Percentiles rank a stretch among this genome's conserved stretches.
phyloP scores from a whole-genome alignment of 192 early-diverging fungal genomes.

The Coemansia erecta region DNA sequence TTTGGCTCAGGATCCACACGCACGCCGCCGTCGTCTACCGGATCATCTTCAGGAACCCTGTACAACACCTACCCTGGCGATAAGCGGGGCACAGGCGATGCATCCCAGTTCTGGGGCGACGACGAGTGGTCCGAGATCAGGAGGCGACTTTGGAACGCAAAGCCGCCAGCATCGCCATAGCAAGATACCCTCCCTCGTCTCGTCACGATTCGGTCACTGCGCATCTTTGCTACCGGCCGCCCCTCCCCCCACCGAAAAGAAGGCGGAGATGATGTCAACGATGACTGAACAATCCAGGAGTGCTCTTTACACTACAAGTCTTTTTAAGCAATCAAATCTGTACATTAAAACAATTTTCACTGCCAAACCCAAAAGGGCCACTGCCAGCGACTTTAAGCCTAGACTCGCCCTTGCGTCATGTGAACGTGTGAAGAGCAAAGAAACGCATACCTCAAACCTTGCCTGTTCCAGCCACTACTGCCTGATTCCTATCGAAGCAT shows the following conservation, averaged over 20 bases:
- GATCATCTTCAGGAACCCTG: slow-evolving; percentile 3
- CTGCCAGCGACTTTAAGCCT: not conserved
- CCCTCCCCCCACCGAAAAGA: too few relatives aligned
- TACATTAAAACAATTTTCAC: not conserved
- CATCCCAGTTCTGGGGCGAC: slow-evolving; percentile 16
- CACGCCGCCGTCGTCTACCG: slow-evolving; percentile 10
- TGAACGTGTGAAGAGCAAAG: not conserved
- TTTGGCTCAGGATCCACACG: not conserved
- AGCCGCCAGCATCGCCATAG: slow-evolving; percentile 7
- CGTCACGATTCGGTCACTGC: not conserved
- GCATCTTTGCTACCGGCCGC: too few relatives aligned
- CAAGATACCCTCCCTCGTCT: not conserved
- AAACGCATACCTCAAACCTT: not conserved
- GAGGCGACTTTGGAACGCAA: slow-evolving; percentile 49
- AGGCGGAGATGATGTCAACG: too few relatives aligned
- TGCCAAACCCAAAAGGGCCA: not conserved
- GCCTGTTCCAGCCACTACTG: too few relatives aligned
- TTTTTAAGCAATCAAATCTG: too few relatives aligned
- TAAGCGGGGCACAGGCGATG: not conserved
- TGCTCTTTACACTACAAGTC: too few relatives aligned
- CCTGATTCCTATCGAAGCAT: too few relatives aligned
- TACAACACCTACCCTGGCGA: not conserved
- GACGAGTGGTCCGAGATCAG: slow-evolving; percentile 49
- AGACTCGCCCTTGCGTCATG: not conserved
- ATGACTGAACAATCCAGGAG: too few relatives aligned